Conservation (phyloP, 352 stramenopile species). For the Phytopythium litorale region DNA sequence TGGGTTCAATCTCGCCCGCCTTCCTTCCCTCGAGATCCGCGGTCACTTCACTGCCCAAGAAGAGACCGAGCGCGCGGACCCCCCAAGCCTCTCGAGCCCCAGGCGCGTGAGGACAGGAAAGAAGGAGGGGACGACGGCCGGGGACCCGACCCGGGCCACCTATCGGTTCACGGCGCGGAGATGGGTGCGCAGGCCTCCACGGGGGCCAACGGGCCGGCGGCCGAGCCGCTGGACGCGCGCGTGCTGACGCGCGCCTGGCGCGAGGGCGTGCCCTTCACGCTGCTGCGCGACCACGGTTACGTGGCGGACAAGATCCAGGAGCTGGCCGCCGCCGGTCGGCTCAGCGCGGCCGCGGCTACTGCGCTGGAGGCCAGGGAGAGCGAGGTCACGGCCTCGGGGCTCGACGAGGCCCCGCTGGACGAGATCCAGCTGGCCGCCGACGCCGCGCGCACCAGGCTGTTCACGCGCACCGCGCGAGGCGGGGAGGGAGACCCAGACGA, state of each 20-base stretch:
- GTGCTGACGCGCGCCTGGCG: constrained; percentile 32
- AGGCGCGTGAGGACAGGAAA: too few species aligned
- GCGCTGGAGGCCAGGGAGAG: constrained; percentile 12
- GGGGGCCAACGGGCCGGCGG: constrained; percentile 1
- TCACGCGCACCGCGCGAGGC: constrained; percentile 15
- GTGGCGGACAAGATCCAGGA: constrained; percentile 68
- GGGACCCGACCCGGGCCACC: too few species aligned
- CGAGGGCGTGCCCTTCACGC: constrained; percentile 58
- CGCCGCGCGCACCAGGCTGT: constrained; percentile 52
- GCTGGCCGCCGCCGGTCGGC: constrained; percentile 11
- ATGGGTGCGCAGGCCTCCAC: constrained; percentile 28
- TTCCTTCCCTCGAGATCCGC: not conserved
- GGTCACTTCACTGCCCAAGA: not conserved
- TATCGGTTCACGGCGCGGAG: too few species aligned
- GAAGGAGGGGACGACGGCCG: too few species aligned
- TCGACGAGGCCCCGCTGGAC: constrained; percentile 46
- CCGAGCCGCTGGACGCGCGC: constrained; percentile 11
- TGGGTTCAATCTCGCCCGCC: not conserved
- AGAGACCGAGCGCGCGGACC: not conserved
- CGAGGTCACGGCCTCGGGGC: constrained; percentile 40
- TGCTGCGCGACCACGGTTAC: constrained; percentile 68
- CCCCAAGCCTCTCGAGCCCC: too few species aligned
- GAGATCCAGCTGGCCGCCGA: constrained; percentile 61
- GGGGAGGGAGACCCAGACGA: not conserved
- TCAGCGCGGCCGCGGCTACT: not conserved